Evolutionary conservation across 2,329 filamentous ascomycete genomes (phyloP), one percentile per base, ranked within the genome.

Genomic region (Fusarium sp.): DNA sequence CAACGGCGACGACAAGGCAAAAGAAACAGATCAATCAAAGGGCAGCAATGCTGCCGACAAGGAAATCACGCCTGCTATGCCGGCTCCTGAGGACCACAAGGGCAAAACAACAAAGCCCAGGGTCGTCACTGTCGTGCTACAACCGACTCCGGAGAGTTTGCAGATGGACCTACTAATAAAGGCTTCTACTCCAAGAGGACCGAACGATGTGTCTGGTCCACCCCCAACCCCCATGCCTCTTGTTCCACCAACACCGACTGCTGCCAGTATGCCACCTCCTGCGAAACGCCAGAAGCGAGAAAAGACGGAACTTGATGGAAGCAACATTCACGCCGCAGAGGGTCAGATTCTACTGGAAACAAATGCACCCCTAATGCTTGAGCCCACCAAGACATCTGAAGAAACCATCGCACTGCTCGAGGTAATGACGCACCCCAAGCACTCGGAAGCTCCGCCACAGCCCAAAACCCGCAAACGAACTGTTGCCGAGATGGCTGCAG

Each of bases 381-480:
- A 94, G 28, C 90, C 93, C 1, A 91, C 91, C 1, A 85, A 85
- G 66, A 90, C 79, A 61, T 78, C 85, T 4, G 86, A 87, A 43
- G 89, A 93, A 65, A 88, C 88, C 1, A 88, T 93, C 43, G 82
- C 83, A 10, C 82, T 96, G 4, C 81, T 98, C 4, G 87, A 92
- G 28, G 81, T 84, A 15, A 81, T 94, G 67, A 83, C 86, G 19
- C 91, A 96, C 74, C 90, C 93, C 7, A 87, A 92, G 53, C 91
- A 97, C 74, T 85, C 87, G 28, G 86, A 90, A 45, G 81, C 87
- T 39, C 89, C 92, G 9, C 94, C 95, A 1, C 85, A 90, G 58
- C 93, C 93, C 4, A 97, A 97, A 81, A 89, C 89, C 7, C 85
- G 95, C 54, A 98, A 99, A 82, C 88, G 94, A 61, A 99, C 95